Conservation (phyloP, 805 yeast genomes). For the Lachancea meyersii region DNA sequence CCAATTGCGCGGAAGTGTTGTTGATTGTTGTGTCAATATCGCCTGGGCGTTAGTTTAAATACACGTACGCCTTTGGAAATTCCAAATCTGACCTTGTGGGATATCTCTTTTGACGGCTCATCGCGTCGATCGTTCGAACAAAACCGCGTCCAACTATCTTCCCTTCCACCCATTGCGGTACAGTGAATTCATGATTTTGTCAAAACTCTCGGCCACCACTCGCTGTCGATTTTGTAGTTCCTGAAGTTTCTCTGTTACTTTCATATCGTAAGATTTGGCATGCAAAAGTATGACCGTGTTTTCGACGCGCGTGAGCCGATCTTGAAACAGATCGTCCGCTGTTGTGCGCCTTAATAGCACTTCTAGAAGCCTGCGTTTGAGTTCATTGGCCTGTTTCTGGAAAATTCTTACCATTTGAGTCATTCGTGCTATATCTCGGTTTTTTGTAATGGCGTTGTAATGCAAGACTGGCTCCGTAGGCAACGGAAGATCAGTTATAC, state of each 20-base stretch:
- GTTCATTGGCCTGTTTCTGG: constrained; percentile 14
- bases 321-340: constrained; percentile 18
- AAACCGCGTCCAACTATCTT: not conserved
- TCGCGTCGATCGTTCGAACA: not conserved
- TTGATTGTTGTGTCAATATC: too few species aligned
- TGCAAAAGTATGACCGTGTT: constrained; percentile 16
- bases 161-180: not conserved
- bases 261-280: constrained; percentile 18
- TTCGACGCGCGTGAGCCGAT: constrained; percentile 19
- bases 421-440: constrained; percentile 17
- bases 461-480: constrained; percentile 22
- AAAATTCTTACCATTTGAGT: constrained; percentile 16
- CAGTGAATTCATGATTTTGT: constrained; percentile 14
- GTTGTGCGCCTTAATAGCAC: constrained; percentile 16
- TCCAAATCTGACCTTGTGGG: constrained; percentile 1
- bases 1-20: not conserved
- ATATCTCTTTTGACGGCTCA: constrained; percentile 2
- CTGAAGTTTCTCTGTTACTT: constrained; percentile 18
- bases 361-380: constrained; percentile 17
- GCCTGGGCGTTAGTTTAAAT: not conserved
- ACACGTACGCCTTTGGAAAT: constrained; percentile 3
- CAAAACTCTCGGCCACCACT: constrained; percentile 18
- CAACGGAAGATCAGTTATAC: constrained; percentile 10
- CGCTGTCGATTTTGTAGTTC: constrained; percentile 24
- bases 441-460: constrained; percentile 13